Conservation (phyloP, 139 green algal genomes). For the Tetraselmis chui region DNA sequence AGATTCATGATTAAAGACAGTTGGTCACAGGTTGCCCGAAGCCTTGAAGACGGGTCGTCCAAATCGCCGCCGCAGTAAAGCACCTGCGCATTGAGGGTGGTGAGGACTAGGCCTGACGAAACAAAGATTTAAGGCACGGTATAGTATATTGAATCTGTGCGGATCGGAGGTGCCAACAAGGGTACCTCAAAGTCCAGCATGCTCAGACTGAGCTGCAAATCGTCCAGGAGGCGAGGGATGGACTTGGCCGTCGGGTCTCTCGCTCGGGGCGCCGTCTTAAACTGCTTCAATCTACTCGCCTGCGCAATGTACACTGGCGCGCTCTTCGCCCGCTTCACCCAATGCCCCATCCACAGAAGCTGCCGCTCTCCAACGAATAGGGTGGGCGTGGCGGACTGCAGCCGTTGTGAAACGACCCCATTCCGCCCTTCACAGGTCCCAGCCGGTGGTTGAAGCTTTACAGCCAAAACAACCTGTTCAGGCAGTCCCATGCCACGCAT, state of each 20-base stretch:
- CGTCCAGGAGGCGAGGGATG: background rate
- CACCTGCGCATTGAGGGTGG: no score
- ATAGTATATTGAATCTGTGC: no score
- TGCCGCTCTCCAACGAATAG: background rate
- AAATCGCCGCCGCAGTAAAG: background rate
- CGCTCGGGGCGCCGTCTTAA: background rate
- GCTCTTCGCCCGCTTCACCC: background rate
- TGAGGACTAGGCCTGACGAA: no score
- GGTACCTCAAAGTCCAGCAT: background rate
- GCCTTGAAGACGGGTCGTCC: background rate
- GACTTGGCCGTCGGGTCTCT: background rate
- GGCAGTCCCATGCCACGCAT: no score
- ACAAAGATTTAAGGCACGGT: no score
- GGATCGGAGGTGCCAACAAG: no score
- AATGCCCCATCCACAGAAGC: background rate
- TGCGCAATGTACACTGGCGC: background rate
- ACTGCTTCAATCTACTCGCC: background rate
- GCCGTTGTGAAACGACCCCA: no score
- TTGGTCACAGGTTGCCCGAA: background rate
- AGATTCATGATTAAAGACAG: background rate
- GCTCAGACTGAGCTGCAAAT: background rate
- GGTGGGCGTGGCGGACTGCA: background rate
- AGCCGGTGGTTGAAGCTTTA: no score
- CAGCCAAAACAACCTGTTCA: no score
- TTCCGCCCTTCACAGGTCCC: no score